Evolutionary conservation across 129 eudicot genomes (phyloP).

Genomic region (Apium graveolens): DNA sequence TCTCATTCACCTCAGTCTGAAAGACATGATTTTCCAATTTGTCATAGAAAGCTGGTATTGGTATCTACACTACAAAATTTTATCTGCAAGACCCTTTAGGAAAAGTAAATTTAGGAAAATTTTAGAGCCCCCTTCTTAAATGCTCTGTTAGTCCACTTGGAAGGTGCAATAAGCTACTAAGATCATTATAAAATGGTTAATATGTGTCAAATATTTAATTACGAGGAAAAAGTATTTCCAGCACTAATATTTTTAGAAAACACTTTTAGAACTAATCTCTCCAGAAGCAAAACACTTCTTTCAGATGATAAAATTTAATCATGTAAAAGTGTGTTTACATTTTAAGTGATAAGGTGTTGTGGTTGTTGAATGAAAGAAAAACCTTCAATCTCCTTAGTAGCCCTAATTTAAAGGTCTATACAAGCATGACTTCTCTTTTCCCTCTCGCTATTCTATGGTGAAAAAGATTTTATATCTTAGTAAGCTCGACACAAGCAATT

Average conservation of each 20-base stretch:
- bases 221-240: not conserved
- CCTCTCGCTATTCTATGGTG: not conserved
- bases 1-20: constrained; percentile 71
- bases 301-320: not conserved
- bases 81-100: not conserved
- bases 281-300: not conserved
- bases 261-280: not conserved
- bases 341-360: not conserved
- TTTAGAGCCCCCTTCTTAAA: too few species aligned
- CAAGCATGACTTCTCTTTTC: not conserved
- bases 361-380: not conserved
- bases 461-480: not conserved
- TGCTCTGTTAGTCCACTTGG: too few species aligned
- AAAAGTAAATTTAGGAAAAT: too few species aligned
- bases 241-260: too few species aligned
- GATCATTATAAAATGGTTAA: too few species aligned
- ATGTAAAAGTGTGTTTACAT: not conserved
- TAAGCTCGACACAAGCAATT: not conserved
- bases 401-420: not conserved
- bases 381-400: not conserved
- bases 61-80: not conserved
- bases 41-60: not conserved
- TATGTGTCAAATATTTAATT: not conserved
- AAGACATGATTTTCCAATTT: not conserved
- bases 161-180: too few species aligned